Conservation (phyloP, 352 stramenopile genomes). For the Phytophthora cactorum region DNA sequence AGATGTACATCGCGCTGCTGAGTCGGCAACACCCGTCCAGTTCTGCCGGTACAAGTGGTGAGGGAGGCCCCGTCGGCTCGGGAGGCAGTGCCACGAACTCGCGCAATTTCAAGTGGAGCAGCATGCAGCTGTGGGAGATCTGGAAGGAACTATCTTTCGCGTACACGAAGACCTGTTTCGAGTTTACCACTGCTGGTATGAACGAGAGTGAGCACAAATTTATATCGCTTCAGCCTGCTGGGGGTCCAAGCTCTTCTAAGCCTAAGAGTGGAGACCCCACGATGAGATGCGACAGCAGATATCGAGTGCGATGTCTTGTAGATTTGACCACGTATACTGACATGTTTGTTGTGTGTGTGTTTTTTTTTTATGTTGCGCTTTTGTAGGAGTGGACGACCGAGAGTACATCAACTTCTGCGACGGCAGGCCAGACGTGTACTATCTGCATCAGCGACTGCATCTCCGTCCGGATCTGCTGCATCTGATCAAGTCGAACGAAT, state of each 20-base stretch:
- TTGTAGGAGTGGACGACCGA: conserved; percentile 72
- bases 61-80: conserved; percentile 25
- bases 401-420: conserved; percentile 86
- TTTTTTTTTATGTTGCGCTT: not conserved
- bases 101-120: conserved; percentile 80
- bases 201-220: conserved; percentile 67
- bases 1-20: conserved; percentile 74
- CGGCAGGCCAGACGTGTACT: conserved; percentile 77
- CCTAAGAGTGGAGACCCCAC: conserved; percentile 16
- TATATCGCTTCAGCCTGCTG: conserved; percentile 39
- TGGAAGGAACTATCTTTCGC: conserved; percentile 85
- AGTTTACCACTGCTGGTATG: conserved; percentile 87
- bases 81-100: conserved; percentile 47
- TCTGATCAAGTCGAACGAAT: conserved; percentile 86
- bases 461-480: conserved; percentile 75
- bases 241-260: conserved; percentile 18
- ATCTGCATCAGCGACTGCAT: conserved; percentile 80
- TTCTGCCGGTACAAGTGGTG: conserved; percentile 11
- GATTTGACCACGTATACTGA: conserved; percentile 20
- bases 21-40: conserved; percentile 38
- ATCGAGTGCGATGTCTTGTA: conserved; percentile 14
- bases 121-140: conserved; percentile 85
- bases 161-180: conserved; percentile 85
- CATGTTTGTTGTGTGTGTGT: conserved; percentile 14
- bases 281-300: conserved; percentile 25